Conservation (phyloP, 768 basidiomycete species). For the Leccinum subtestaceum region DNA sequence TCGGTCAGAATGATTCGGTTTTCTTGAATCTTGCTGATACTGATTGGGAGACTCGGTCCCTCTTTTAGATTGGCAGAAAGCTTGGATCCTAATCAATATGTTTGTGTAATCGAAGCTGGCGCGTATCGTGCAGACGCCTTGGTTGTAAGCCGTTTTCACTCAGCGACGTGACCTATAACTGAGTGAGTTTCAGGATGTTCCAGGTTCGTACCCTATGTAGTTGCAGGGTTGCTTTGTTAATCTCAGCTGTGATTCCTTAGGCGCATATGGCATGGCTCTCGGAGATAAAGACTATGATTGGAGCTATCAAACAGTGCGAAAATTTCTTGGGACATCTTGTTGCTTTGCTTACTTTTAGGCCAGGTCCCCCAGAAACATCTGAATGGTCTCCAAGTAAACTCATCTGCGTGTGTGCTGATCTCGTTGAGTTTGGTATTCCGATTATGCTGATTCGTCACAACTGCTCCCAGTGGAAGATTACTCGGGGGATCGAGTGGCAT, state of each 20-base stretch:
- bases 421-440: neutral
- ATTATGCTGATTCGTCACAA: neutral
- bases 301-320: slow-evolving; percentile 15
- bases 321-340: neutral
- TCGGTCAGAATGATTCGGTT: slow-evolving; percentile 1
- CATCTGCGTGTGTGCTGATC: slow-evolving; percentile 6
- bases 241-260: neutral
- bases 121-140: slow-evolving; percentile 7
- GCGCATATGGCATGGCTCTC: slow-evolving; percentile 1
- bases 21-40: neutral
- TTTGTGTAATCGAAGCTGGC: slow-evolving; percentile 21
- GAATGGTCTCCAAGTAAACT: neutral
- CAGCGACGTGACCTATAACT: neutral
- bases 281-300: slow-evolving; percentile 16
- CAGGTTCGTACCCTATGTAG: slow-evolving; percentile 9
- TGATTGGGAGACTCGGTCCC: neutral
- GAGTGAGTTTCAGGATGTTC: slow-evolving; percentile 11
- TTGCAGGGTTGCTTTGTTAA: neutral
- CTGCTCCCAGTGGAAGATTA: slow-evolving; percentile 12
- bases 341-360: neutral
- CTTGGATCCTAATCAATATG: slow-evolving; percentile 11
- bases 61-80: slow-evolving; percentile 11
- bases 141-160: slow-evolving; percentile 9
- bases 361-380: slow-evolving; percentile 17
- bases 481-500: slow-evolving; percentile 22